Conservation (phyloP, 345 rosid species). For the Odontarrhena argentea region DNA sequence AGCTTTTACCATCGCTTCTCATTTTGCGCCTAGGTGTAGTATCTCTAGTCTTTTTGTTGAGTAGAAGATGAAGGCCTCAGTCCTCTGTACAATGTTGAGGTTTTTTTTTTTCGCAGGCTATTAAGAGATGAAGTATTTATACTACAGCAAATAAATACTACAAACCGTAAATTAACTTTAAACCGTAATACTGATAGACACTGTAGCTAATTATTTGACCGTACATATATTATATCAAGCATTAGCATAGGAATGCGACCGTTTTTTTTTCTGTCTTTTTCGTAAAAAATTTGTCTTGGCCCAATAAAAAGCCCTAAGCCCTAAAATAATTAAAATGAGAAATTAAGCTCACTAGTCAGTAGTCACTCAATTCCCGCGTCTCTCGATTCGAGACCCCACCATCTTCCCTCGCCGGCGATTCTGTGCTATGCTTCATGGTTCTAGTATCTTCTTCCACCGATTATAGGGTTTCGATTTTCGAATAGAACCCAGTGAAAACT, state of each 20-base stretch:
- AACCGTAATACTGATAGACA: background rate
- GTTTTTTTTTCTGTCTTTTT: no score
- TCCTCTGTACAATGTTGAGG: conserved; percentile 5
- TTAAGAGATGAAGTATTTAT: background rate
- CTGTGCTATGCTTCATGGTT: background rate
- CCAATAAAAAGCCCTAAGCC: conserved; percentile 12
- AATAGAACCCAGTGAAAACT: conserved; percentile 1
- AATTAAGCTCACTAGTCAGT: conserved; percentile 23
- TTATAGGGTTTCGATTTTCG: conserved; percentile 1
- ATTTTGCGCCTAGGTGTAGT: conserved; percentile 16
- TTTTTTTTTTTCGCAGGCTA: background rate
- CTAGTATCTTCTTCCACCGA: background rate
- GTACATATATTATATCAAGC: no score
- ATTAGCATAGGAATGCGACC: no score
- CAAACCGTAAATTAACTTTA: background rate
- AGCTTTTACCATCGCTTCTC: conserved; percentile 9
- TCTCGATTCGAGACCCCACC: background rate
- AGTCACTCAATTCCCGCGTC: conserved; percentile 32
- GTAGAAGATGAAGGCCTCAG: background rate
- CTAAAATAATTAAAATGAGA: background rate
- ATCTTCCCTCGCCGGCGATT: conserved; percentile 13
- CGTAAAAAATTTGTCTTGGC: background rate
- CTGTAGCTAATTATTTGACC: no score
- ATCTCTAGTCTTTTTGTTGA: background rate
- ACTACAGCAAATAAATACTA: background rate